Conservation (phyloP, 176 grass and related monocot species). For the Zoysia japonica region DNA sequence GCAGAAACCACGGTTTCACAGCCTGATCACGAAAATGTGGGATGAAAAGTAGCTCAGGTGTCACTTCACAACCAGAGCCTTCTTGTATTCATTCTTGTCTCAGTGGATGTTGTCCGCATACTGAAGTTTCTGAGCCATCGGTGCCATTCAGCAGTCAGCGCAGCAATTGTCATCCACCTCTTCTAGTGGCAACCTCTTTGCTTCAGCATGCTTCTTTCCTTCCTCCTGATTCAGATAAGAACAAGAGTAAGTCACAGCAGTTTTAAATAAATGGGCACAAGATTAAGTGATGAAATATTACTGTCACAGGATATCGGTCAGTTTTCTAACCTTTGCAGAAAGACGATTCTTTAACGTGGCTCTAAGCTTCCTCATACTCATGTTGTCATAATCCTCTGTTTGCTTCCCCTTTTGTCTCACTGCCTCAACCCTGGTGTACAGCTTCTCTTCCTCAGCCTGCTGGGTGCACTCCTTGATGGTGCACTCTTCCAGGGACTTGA, state of each 20-base stretch:
- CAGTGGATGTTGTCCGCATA: background rate
- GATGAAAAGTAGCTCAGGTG: conserved; percentile 36
- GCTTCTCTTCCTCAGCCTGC: background rate
- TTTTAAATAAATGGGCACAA: background rate
- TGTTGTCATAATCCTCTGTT: background rate
- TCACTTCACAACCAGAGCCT: conserved; percentile 46
- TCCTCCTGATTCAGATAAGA: conserved; percentile 30
- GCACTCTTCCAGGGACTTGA: conserved; percentile 22
- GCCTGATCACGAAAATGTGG: conserved; percentile 34
- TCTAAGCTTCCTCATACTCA: conserved; percentile 71
- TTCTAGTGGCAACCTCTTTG: conserved; percentile 47
- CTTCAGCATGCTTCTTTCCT: background rate
- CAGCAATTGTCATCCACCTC: conserved; percentile 45
- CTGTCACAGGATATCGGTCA: background rate
- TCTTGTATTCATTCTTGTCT: conserved; percentile 17
- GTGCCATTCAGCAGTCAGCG: conserved; percentile 16
- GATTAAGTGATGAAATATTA: background rate
- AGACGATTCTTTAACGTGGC: conserved; percentile 38
- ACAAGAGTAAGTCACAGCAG: background rate
- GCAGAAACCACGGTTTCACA: conserved; percentile 66
- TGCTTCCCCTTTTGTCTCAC: background rate
- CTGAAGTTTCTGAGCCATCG: too few species aligned
- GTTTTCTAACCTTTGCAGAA: conserved; percentile 42
- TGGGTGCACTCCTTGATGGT: background rate
- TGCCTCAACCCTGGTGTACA: too few species aligned